Conservation (phyloP, 2,329 filamentous ascomycete species). For the Fusarium tricinctum region DNA sequence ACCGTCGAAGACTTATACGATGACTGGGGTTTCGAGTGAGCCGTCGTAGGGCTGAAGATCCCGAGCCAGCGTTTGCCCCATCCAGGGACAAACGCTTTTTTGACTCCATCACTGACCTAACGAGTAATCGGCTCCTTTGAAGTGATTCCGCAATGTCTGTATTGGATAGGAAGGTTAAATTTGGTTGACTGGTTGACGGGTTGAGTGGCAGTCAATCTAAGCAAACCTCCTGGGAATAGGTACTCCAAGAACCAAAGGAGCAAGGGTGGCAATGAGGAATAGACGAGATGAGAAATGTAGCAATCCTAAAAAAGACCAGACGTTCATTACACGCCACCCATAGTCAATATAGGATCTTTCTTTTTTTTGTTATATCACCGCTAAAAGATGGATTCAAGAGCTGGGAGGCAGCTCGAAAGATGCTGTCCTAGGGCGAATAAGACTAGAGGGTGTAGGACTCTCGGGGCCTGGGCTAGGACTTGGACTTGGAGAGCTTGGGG, state of each 20-base stretch:
- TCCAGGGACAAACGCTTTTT: slow-evolving; percentile 52
- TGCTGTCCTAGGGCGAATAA: slow-evolving; percentile 49
- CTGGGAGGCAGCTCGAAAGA: slow-evolving; percentile 50
- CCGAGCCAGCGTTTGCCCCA: slow-evolving; percentile 46
- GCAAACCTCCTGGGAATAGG: neutral
- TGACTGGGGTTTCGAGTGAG: slow-evolving; percentile 52
- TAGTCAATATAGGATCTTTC: slow-evolving; percentile 40
- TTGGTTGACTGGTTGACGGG: neutral
- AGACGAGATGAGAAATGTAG: slow-evolving; percentile 20
- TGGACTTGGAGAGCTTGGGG: slow-evolving; percentile 33
- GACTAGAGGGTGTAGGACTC: slow-evolving; percentile 51
- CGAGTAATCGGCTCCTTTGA: neutral
- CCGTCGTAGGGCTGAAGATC: slow-evolving; percentile 53
- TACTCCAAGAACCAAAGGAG: slow-evolving; percentile 15
- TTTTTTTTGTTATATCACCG: slow-evolving; percentile 45
- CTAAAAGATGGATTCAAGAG: slow-evolving; percentile 16
- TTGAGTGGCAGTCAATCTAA: slow-evolving; percentile 4
- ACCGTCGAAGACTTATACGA: slow-evolving; percentile 52
- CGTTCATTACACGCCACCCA: slow-evolving; percentile 44
- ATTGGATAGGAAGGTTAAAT: neutral
- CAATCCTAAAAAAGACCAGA: slow-evolving; percentile 14
- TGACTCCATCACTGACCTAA: slow-evolving; percentile 49
- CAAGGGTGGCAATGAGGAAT: slow-evolving; percentile 21
- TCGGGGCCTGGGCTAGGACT: slow-evolving; percentile 50
- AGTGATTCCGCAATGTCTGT: neutral